These are phyloP conservation scores for Solanum lycopersicoides DNA, from an alignment of 257 asterid species.

Conservation along the genomic window DNA sequence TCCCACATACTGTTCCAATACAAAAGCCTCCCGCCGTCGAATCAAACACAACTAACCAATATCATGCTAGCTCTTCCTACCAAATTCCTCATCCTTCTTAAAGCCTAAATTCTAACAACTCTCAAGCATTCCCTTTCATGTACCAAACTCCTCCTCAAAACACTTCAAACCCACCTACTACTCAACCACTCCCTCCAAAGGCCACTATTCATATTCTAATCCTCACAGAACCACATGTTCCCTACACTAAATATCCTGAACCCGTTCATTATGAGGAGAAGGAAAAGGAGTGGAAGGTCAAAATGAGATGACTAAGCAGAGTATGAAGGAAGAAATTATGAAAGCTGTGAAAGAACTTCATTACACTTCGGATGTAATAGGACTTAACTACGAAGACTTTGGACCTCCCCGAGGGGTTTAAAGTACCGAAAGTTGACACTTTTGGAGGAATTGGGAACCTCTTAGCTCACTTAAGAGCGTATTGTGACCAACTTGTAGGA, in stretches of 20 bases:
- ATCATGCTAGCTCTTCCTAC: too few species aligned
- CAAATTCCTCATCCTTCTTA: too few species aligned
- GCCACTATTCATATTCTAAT: background rate
- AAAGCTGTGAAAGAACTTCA: background rate
- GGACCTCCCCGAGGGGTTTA: background rate
- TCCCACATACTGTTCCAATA: too few species aligned
- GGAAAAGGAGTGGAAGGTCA: background rate
- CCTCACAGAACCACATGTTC: background rate
- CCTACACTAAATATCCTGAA: background rate
- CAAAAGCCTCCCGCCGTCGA: too few species aligned
- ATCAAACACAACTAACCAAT: too few species aligned
- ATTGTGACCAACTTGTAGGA: background rate
- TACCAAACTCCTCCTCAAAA: background rate
- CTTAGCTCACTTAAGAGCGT: background rate
- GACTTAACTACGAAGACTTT: background rate
- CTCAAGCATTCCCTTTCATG: background rate
- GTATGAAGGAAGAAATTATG: background rate
- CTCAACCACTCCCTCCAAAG: background rate
- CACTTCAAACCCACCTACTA: background rate
- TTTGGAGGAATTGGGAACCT: background rate
- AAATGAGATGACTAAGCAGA: background rate
- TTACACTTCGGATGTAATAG: background rate
- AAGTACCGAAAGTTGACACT: background rate
- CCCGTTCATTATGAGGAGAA: background rate
- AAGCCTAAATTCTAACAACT: too few species aligned